These are phyloP conservation scores for Funneliformis mosseae DNA, from an alignment of 192 early-diverging fungal genomes.

Conservation along the genomic window DNA sequence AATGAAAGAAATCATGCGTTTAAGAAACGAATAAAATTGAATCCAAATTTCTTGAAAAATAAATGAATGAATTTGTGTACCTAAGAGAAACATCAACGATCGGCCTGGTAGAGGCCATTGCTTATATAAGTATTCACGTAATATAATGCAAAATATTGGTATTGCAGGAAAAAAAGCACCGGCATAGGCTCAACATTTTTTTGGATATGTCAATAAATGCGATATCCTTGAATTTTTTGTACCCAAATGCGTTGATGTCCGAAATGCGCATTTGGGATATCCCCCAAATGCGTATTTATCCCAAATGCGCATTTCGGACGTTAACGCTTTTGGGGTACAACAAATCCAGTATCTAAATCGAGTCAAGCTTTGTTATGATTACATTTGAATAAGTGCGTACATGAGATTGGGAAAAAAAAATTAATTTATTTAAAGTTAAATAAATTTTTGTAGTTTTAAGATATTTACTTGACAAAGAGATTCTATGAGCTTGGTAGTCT, in stretches of 20 bases:
- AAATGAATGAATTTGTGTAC: neutral
- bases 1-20: neutral
- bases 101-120: neutral
- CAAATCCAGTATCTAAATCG: no score
- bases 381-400: no score
- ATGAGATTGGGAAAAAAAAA: neutral
- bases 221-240: neutral
- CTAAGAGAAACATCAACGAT: neutral
- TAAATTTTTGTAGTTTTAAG: neutral
- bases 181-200: neutral
- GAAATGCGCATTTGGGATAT: no score
- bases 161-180: neutral
- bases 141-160: no score
- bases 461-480: neutral
- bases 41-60: neutral
- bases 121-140: no score
- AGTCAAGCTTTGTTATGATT: no score
- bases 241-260: no score
- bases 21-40: neutral
- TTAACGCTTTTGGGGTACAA: no score
- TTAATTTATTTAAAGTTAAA: neutral
- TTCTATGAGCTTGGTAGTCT: neutral
- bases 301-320: no score
- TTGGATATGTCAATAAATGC: neutral
- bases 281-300: no score